phyloP scores from a whole-genome alignment of 1,139 yeast species.

The Nakaseomyces uthaithaninus region DNA sequence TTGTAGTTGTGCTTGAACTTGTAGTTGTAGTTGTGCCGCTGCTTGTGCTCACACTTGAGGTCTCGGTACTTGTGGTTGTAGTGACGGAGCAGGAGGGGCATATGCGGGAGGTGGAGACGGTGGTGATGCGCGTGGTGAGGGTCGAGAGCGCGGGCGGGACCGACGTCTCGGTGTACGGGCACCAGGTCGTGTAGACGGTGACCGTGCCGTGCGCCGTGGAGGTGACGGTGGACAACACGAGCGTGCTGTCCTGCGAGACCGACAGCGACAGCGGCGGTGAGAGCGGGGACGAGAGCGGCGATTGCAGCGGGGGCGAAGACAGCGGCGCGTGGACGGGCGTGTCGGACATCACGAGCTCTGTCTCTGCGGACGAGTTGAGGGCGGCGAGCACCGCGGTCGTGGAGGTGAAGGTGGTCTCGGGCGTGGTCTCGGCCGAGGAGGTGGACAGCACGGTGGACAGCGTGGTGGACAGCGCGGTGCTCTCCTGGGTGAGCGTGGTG shows the following conservation, averaged over 20 bases:
- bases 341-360: too few species aligned
- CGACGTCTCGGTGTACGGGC: slow-evolving; percentile 6
- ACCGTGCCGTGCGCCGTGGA: slow-evolving; percentile 7
- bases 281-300: too few species aligned
- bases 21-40: not conserved
- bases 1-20: not conserved
- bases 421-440: too few species aligned
- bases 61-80: not conserved
- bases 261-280: not conserved
- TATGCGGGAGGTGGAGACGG: not conserved
- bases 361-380: too few species aligned
- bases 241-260: not conserved
- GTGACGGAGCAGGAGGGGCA: not conserved
- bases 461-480: too few species aligned
- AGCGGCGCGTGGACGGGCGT: too few species aligned
- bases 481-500: too few species aligned
- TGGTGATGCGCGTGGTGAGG: not conserved
- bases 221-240: slow-evolving; percentile 5
- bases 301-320: too few species aligned
- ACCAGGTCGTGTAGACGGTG: slow-evolving; percentile 9
- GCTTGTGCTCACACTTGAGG: too few species aligned
- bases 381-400: too few species aligned
- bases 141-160: not conserved
- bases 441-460: too few species aligned
- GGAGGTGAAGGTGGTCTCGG: too few species aligned